Evolutionary conservation across 1,284 basidiomycete species (phyloP).

Genomic region (Cryptococcus hybrid): DNA sequence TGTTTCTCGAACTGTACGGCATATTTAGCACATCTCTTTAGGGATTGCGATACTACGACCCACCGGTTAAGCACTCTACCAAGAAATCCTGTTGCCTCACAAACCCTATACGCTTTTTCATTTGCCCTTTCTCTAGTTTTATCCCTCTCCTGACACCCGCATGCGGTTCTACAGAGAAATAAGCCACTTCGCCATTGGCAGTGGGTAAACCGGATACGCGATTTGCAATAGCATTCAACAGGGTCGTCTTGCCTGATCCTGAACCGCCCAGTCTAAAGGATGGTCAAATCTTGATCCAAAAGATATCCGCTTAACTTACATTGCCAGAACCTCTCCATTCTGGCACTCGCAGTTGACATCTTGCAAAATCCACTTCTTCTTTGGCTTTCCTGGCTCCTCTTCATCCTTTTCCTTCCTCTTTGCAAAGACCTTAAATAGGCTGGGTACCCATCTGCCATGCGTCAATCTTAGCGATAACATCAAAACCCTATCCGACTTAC

Average conservation of each 20-base stretch:
- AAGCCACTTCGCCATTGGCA: constrained; percentile 37
- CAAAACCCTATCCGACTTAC: constrained; percentile 5
- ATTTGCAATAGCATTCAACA: constrained; percentile 50
- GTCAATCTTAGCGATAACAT: not conserved
- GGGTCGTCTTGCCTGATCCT: constrained; percentile 51
- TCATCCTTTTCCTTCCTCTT: constrained; percentile 3
- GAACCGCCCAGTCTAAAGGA: constrained; percentile 41
- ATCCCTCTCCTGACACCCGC: not conserved
- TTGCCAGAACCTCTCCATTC: constrained; percentile 48
- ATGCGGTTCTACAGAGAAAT: constrained; percentile 11
- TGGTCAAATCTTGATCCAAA: not conserved
- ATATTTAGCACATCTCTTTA: not conserved
- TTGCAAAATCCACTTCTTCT: constrained; percentile 43
- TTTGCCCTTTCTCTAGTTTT: constrained; percentile 27
- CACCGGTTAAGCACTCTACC: constrained; percentile 50
- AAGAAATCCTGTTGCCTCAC: constrained; percentile 49
- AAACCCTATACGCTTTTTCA: constrained; percentile 48
- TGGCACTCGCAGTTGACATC: constrained; percentile 44
- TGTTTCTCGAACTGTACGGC: constrained; percentile 54
- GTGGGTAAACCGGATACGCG: constrained; percentile 44
- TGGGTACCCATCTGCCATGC: not conserved
- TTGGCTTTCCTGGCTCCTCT: constrained; percentile 10
- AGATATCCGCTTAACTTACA: constrained; percentile 31
- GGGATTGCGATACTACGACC: constrained; percentile 3
- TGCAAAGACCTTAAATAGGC: not conserved